These are phyloP conservation scores for Purpureocillium takamizusanense DNA, from an alignment of 2,329 filamentous ascomycete species.

Conservation along the genomic window DNA sequence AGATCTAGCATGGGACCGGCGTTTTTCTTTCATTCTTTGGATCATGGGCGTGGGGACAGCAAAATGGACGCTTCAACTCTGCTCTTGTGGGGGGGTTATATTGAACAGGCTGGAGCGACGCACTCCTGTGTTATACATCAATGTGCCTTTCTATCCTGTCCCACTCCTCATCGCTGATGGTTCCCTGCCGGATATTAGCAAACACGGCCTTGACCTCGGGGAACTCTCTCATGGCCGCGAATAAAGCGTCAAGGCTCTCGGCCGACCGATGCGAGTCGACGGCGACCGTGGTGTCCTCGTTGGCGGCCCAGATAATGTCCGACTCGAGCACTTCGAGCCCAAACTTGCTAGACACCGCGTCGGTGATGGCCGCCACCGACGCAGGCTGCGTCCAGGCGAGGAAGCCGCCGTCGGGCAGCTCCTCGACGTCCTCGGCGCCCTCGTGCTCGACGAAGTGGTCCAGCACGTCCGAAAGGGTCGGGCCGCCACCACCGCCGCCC, in stretches of 20 bases:
- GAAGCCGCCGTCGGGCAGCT: slow-evolving; percentile 59
- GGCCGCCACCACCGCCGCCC: slow-evolving; percentile 31
- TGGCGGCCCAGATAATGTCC: slow-evolving; percentile 79
- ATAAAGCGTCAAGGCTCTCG: slow-evolving; percentile 48
- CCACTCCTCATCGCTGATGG: slow-evolving; percentile 45
- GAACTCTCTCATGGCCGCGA: slow-evolving; percentile 54
- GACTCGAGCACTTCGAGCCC: slow-evolving; percentile 60
- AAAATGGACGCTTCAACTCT: slow-evolving; percentile 7
- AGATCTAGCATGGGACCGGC: slow-evolving; percentile 4
- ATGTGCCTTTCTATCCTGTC: slow-evolving; percentile 41
- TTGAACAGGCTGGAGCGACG: slow-evolving; percentile 11
- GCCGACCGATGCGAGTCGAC: slow-evolving; percentile 49
- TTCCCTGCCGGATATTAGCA: slow-evolving; percentile 52
- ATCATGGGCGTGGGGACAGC: no score
- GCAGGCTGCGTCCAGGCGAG: slow-evolving; percentile 42
- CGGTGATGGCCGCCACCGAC: slow-evolving; percentile 21
- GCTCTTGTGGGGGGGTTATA: slow-evolving; percentile 4
- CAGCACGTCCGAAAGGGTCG: slow-evolving; percentile 65
- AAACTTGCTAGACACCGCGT: slow-evolving; percentile 50
- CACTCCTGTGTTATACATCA: slow-evolving; percentile 29
- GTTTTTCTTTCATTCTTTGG: slow-evolving; percentile 3
- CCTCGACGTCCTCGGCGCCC: slow-evolving; percentile 65
- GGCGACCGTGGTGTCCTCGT: slow-evolving; percentile 65
- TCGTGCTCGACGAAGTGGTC: slow-evolving; percentile 71
- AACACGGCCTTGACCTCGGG: slow-evolving; percentile 72